These are phyloP conservation scores for Pisolithus microcarpus DNA, from an alignment of 768 basidiomycete species.

Conservation along the genomic window DNA sequence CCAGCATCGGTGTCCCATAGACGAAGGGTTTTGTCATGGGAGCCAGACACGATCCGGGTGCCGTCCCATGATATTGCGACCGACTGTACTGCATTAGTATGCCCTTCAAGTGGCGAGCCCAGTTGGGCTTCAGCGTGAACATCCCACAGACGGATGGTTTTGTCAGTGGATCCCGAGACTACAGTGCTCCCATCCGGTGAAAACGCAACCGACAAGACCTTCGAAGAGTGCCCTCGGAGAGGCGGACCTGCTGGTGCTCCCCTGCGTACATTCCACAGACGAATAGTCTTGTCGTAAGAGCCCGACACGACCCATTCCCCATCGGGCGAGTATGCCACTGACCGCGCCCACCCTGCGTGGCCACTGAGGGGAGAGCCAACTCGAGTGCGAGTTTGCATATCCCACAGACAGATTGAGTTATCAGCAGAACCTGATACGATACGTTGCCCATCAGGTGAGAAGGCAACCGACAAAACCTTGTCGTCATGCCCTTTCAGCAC, in stretches of 20 bases:
- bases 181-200: slow-evolving; percentile 10
- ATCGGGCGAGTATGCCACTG: background rate
- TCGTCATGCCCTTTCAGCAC: background rate
- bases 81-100: background rate
- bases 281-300: background rate
- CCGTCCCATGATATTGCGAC: background rate
- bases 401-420: background rate
- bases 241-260: background rate
- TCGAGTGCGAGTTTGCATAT: background rate
- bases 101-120: background rate
- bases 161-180: slow-evolving; percentile 17
- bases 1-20: background rate
- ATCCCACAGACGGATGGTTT: slow-evolving; percentile 4
- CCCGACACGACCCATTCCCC: background rate
- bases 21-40: background rate
- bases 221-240: background rate
- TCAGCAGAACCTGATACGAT: slow-evolving; percentile 2
- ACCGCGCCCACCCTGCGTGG: background rate
- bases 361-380: background rate
- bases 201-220: background rate
- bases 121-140: background rate
- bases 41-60: background rate
- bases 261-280: background rate
- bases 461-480: background rate
- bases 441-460: background rate